Evolutionary conservation across 225 moss, liverwort and hornwort species (phyloP).

Genomic region (Pseudoscleropodium purum): DNA sequence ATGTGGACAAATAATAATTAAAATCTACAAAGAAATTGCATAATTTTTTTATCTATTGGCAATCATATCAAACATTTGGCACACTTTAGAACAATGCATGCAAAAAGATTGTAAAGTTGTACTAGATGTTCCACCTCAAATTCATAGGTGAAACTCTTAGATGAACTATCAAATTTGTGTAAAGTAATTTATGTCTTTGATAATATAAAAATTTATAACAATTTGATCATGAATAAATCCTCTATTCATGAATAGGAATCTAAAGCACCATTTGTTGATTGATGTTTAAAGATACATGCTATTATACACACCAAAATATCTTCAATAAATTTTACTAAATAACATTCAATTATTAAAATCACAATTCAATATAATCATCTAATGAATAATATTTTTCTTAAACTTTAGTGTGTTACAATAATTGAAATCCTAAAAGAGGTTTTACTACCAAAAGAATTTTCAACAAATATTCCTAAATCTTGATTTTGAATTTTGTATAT

Average conservation of each 20-base stretch:
- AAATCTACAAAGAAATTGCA: not conserved
- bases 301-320: too few relatives aligned
- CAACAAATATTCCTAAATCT: not conserved
- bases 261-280: not conserved
- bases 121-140: not conserved
- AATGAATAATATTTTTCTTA: not conserved
- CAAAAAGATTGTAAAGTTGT: not conserved
- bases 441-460: too few relatives aligned
- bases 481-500: too few relatives aligned
- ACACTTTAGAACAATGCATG: not conserved
- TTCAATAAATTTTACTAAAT: too few relatives aligned
- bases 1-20: not conserved
- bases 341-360: too few relatives aligned
- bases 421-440: too few relatives aligned
- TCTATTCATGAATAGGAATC: not conserved
- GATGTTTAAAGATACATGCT: too few relatives aligned
- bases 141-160: not conserved
- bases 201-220: not conserved
- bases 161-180: not conserved
- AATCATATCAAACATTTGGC: not conserved
- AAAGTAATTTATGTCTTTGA: not conserved
- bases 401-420: not conserved
- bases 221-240: not conserved
- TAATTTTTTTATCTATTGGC: not conserved
- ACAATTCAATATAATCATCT: not conserved